A percentile compares a stretch with the other conserved stretches of the same genome.
These are phyloP conservation scores for Jatropha curcas DNA, from an alignment of 345 rosid species.

Conservation along the genomic window DNA sequence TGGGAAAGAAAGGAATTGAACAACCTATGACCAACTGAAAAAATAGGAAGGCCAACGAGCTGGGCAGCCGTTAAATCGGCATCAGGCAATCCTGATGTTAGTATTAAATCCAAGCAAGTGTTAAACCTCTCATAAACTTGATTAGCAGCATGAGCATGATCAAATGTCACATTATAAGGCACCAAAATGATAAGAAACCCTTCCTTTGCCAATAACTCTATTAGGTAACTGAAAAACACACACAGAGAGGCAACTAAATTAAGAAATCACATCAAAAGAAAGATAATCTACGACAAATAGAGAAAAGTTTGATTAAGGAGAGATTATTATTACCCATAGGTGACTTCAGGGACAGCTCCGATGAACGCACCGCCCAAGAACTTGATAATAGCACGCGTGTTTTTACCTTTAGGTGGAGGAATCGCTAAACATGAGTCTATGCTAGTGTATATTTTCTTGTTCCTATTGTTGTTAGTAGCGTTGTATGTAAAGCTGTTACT, in stretches of 20 bases:
- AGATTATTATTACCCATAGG: constrained; percentile 55
- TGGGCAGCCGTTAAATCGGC: constrained; percentile 52
- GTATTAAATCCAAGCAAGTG: constrained; percentile 58
- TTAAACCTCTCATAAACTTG: constrained; percentile 74
- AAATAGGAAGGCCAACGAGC: constrained; percentile 65
- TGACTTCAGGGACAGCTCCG: constrained; percentile 89
- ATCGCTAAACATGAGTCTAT: constrained; percentile 63
- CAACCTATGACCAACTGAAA: constrained; percentile 89
- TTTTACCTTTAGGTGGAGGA: constrained; percentile 53
- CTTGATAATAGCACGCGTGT: constrained; percentile 71
- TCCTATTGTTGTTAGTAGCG: not conserved
- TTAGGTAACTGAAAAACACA: constrained; percentile 51
- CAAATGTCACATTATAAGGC: constrained; percentile 89
- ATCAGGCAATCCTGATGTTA: constrained; percentile 61
- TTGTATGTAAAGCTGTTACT: constrained; percentile 13
- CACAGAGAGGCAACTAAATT: no score
- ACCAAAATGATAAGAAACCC: constrained; percentile 77
- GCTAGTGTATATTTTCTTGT: constrained; percentile 44
- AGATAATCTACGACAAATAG: not conserved
- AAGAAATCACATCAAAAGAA: not conserved
- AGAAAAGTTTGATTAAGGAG: not conserved
- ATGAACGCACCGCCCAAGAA: constrained; percentile 90
- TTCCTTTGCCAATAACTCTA: constrained; percentile 84
- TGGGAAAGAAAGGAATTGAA: not conserved
- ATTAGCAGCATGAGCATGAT: constrained; percentile 74